Base-by-base conservation (phyloP, 441 rosid genomes). In the Corymbia citriodora region DNA sequence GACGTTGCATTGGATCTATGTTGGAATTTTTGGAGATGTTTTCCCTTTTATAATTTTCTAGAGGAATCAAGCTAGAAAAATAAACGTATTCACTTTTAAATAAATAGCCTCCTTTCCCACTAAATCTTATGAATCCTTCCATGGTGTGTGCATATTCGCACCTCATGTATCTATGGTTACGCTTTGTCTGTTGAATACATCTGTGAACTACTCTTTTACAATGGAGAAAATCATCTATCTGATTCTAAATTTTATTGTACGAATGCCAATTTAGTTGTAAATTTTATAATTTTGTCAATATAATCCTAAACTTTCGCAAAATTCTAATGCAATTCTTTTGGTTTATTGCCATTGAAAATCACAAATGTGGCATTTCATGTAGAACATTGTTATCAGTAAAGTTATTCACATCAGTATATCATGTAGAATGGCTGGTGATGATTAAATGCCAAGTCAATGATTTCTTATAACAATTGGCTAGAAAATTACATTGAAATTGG, bases 361-460 rank as follows among this genome's bases (percentile, higher is more conserved):
- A 6, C 1, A 40, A 40, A 40, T 40, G 40, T 5, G 40, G 5
- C 40, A 40, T 40, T 40, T 40, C 40, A 5, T 40, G 40, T 40
- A 40, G 40, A 40, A 5, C 10, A 23, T 57, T 57, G 29, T 2
- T 57, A 9, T 57, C 63, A 23, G 25, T 23, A 57, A 57, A 57
- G 63, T 57, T 57, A 29, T 57, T 2, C 3, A 1, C 25, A 6
- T 57, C 25, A 57, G 6, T 27, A 1, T 55, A 21, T 55, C 29
- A 57, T 13, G 0, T 23, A 23, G 0, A 0, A 23, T 0, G 1
- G 63, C 29, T 2, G 2, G 0, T 10, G 13, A 57, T 1, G 25
- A 57, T 13, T 57, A 57, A 57, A 57, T 0, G 29, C 63, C 25
- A 57, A 57, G 63, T 23, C 63, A 57, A 57, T 3, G 7, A 57